A percentile compares a stretch with the other conserved stretches of the same genome.
Conservation (phyloP, 148 eudicot genomes). For the Fagopyrum tataricum region DNA sequence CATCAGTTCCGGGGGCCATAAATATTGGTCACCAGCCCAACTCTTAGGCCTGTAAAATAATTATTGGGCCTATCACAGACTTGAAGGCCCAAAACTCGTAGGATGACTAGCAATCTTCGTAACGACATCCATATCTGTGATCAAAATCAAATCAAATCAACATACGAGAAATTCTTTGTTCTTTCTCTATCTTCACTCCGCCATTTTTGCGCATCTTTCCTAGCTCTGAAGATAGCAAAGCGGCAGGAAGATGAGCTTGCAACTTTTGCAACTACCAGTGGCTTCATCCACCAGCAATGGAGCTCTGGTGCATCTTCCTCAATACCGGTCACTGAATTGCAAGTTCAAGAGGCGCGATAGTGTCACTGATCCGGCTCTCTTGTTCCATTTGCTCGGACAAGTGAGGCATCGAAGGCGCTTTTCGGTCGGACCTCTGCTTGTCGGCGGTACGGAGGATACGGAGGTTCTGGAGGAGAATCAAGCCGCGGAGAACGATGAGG, state of each 20-base stretch:
- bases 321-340: slow-evolving; percentile 4
- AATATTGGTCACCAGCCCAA: not conserved
- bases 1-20: not conserved
- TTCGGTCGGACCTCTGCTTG: slow-evolving; percentile 12
- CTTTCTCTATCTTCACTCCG: not conserved
- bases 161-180: not conserved
- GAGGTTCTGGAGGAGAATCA: slow-evolving; percentile 26
- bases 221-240: not conserved
- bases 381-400: slow-evolving; percentile 2
- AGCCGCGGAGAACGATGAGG: slow-evolving; percentile 19
- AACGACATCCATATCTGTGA: slow-evolving; percentile 4
- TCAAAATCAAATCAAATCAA: not conserved
- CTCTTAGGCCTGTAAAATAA: not conserved
- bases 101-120: not conserved
- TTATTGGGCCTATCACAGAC: not conserved
- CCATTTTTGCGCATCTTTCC: slow-evolving; percentile 3
- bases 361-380: not conserved
- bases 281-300: slow-evolving; percentile 16
- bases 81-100: slow-evolving; percentile 4
- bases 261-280: slow-evolving; percentile 28
- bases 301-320: slow-evolving; percentile 3
- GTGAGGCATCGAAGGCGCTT: slow-evolving; percentile 13
- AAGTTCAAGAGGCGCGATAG: not conserved
- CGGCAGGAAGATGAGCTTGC: slow-evolving; percentile 17
- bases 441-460: slow-evolving; percentile 18